Evolutionary conservation across 768 basidiomycete genomes (phyloP).

Genomic region (Udeniomyces megalosporus): DNA sequence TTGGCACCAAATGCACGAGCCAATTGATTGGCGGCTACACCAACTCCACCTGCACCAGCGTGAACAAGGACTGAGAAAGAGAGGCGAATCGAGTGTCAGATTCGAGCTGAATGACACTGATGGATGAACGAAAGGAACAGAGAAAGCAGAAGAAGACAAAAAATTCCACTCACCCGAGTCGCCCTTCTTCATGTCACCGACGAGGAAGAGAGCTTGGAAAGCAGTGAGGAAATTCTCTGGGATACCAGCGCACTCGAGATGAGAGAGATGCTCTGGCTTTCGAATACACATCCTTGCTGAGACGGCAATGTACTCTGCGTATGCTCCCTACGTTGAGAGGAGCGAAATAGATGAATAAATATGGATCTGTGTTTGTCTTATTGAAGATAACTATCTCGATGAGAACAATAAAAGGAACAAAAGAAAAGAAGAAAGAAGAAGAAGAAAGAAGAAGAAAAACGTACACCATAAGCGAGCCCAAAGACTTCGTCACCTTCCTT

Average conservation of each 20-base stretch:
- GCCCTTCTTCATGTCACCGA: constrained; percentile 50
- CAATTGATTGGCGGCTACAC: constrained; percentile 71
- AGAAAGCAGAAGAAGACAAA: no score
- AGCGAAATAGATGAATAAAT: background rate
- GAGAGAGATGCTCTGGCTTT: constrained; percentile 61
- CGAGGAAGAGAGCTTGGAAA: constrained; percentile 48
- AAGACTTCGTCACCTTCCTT: constrained; percentile 54
- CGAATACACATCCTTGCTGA: constrained; percentile 48
- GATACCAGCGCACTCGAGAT: constrained; percentile 70
- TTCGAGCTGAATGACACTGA: no score
- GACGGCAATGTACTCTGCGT: constrained; percentile 68
- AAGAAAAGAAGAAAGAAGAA: no score
- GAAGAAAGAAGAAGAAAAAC: constrained; percentile 20
- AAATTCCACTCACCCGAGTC: constrained; percentile 32
- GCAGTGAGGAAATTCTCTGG: constrained; percentile 79
- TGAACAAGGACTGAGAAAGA: constrained; percentile 51
- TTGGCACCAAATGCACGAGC: constrained; percentile 53
- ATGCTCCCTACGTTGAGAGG: constrained; percentile 51
- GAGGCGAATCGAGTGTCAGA: no score
- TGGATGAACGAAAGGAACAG: no score
- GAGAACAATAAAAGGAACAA: no score
- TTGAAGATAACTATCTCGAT: no score
- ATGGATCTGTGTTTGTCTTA: constrained; percentile 8
- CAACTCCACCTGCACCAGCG: constrained; percentile 60
- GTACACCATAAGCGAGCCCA: constrained; percentile 63